phyloP scores from a whole-genome alignment of 345 rosid genomes.

The Rhodomyrtus tomentosa region DNA sequence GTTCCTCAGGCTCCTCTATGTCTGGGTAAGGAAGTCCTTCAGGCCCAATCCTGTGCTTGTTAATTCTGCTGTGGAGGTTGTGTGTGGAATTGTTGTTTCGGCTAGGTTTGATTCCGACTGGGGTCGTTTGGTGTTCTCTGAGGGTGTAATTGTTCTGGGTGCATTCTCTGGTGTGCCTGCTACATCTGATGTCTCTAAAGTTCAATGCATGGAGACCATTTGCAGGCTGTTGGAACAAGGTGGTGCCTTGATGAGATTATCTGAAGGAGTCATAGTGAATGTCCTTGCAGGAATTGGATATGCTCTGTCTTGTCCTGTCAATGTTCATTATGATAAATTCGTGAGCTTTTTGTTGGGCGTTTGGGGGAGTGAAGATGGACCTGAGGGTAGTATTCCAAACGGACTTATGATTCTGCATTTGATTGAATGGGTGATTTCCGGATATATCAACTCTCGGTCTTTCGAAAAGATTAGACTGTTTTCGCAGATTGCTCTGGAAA shows the following conservation, averaged over 20 bases:
- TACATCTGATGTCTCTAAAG: conserved; percentile 40
- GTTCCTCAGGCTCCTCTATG: conserved; percentile 59
- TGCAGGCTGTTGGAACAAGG: conserved; percentile 52
- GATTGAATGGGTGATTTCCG: conserved; percentile 71
- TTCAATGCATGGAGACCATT: conserved; percentile 44
- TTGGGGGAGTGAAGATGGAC: conserved; percentile 56
- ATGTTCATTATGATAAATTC: conserved; percentile 28
- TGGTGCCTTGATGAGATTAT: conserved; percentile 12
- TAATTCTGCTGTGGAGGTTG: conserved; percentile 48
- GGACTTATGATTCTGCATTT: conserved; percentile 82
- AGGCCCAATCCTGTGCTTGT: conserved; percentile 49
- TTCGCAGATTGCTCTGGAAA: conserved; percentile 26
- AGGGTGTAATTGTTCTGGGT: conserved; percentile 56
- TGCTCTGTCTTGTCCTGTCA: conserved; percentile 49
- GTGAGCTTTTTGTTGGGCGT: conserved; percentile 46
- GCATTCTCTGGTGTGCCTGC: conserved; percentile 50
- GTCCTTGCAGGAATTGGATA: conserved; percentile 85
- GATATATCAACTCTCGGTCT: conserved; percentile 36
- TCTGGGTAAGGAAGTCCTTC: conserved; percentile 82
- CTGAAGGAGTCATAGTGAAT: conserved; percentile 24
- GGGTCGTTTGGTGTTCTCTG: conserved; percentile 38
- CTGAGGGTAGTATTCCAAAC: conserved; percentile 26
- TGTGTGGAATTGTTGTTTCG: conserved; percentile 24
- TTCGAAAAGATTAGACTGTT: conserved; percentile 32
- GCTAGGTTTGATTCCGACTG: conserved; percentile 13